These are phyloP conservation scores for Elaeis guineensis DNA, from an alignment of 176 grass and related monocot species.

Conservation along the genomic window DNA sequence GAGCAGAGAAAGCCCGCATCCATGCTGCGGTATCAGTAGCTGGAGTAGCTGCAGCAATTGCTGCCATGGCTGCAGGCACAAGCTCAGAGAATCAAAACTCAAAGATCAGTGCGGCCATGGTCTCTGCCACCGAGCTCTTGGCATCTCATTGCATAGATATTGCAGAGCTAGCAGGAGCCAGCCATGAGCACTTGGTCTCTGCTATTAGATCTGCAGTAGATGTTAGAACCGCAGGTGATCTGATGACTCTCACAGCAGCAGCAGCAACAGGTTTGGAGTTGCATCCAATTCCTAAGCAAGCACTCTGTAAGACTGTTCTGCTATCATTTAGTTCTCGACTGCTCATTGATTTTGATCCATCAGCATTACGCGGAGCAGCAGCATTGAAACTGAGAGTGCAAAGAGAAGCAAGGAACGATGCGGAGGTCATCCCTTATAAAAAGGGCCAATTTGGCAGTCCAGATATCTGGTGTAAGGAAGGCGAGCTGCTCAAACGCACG, in stretches of 20 bases:
- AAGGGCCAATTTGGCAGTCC: constrained; percentile 22
- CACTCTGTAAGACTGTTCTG: background rate
- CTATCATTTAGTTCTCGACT: background rate
- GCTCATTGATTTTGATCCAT: background rate
- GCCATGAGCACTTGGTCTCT: constrained; percentile 56
- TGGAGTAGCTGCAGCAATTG: constrained; percentile 72
- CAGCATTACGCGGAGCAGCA: constrained; percentile 23
- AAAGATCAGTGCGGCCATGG: constrained; percentile 60
- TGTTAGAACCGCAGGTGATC: constrained; percentile 58
- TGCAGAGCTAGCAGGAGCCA: constrained; percentile 60
- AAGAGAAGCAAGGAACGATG: constrained; percentile 30
- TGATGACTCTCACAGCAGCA: constrained; percentile 80
- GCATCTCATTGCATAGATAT: constrained; percentile 80
- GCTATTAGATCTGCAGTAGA: constrained; percentile 65
- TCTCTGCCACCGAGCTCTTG: constrained; percentile 77
- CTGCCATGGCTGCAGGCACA: constrained; percentile 38
- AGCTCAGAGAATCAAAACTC: constrained; percentile 22
- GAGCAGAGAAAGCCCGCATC: constrained; percentile 63
- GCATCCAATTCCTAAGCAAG: too few species aligned
- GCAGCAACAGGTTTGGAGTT: constrained; percentile 65
- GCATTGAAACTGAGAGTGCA: constrained; percentile 35
- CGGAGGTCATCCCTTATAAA: constrained; percentile 38
- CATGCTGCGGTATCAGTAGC: constrained; percentile 81
- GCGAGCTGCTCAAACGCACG: constrained; percentile 34
- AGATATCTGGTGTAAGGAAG: constrained; percentile 52